phyloP scores from a whole-genome alignment of 805 yeast species.

The Myxozyma melibiosi region DNA sequence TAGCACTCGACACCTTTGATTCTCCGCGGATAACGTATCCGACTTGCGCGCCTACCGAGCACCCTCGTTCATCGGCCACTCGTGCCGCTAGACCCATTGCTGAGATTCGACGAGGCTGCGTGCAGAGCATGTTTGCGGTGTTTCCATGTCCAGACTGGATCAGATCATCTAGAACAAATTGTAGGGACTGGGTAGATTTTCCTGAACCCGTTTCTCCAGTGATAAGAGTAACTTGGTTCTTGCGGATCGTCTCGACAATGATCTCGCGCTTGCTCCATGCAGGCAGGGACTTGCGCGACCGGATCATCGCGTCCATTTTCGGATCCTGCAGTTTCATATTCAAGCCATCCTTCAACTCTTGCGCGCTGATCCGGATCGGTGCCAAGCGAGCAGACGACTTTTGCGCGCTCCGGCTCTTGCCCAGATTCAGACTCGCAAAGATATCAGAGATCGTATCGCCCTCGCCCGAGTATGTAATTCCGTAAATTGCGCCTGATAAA shows the following conservation, averaged over 20 bases:
- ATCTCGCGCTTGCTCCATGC: conserved; percentile 74
- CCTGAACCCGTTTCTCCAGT: conserved; percentile 99
- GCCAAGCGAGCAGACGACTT: conserved; percentile 1
- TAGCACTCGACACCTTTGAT: conserved; percentile 59
- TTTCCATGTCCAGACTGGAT: conserved; percentile 45
- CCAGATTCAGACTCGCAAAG: conserved; percentile 20
- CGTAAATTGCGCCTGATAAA: conserved; percentile 34
- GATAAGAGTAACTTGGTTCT: conserved; percentile 68
- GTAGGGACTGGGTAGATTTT: conserved; percentile 92
- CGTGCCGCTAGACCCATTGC: conserved; percentile 94
- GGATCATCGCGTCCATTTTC: conserved; percentile 47
- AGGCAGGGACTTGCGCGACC: conserved; percentile 63
- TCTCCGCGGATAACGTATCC: conserved; percentile 94
- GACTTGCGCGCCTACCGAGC: conserved; percentile 67
- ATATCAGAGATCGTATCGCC: conserved; percentile 33
- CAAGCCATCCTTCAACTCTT: conserved; percentile 45
- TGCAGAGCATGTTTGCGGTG: conserved; percentile 69
- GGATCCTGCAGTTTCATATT: conserved; percentile 39
- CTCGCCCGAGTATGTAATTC: conserved; percentile 36
- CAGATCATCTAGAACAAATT: conserved; percentile 75
- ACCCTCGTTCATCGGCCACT: conserved; percentile 79
- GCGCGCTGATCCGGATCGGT: conserved; percentile 26
- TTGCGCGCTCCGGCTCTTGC: not conserved
- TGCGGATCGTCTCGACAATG: conserved; percentile 57
- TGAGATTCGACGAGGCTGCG: conserved; percentile 95